phyloP scores from a whole-genome alignment of 139 green algal genomes.

The Chlorella sorokiniana region DNA sequence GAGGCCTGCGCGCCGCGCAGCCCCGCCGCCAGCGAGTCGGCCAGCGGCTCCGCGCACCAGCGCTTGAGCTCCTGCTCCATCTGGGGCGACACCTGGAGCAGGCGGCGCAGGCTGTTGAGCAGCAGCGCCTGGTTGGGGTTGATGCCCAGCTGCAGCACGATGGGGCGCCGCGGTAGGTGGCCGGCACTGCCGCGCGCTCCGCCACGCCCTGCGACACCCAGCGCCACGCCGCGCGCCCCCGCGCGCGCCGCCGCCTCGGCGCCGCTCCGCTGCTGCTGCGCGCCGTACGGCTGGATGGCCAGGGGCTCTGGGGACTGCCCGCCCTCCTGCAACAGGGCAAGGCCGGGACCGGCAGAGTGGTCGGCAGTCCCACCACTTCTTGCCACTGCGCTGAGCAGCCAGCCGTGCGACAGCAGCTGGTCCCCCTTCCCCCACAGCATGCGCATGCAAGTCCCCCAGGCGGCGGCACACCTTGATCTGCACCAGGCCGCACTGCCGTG shows the following conservation, averaged over 20 bases:
- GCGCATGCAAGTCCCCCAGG: not conserved
- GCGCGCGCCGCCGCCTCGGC: not conserved
- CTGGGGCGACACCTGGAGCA: constrained; percentile 57
- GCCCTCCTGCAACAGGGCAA: constrained; percentile 2
- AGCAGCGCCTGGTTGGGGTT: constrained; percentile 56
- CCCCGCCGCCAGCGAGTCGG: constrained; percentile 19
- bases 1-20: not conserved
- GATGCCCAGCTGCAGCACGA: constrained; percentile 35
- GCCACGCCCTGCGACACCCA: constrained; percentile 4
- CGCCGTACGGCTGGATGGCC: constrained; percentile 12
- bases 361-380: not conserved
- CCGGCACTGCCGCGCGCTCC: constrained; percentile 1
- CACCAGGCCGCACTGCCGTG: constrained; percentile 62
- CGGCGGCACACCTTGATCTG: constrained; percentile 35
- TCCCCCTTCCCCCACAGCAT: not conserved
- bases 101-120: constrained; percentile 60
- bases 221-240: constrained; percentile 32
- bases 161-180: constrained; percentile 16
- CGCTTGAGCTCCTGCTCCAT: constrained; percentile 48
- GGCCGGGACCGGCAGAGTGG: not conserved
- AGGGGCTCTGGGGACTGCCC: constrained; percentile 12
- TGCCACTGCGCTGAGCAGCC: not conserved
- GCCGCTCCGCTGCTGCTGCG: not conserved
- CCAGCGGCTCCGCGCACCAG: constrained; percentile 48
- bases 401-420: not conserved